Evolutionary conservation across 805 yeast species (phyloP), one percentile per base, ranked within the genome.

Genomic region (Blastobotrys peoriensis): DNA sequence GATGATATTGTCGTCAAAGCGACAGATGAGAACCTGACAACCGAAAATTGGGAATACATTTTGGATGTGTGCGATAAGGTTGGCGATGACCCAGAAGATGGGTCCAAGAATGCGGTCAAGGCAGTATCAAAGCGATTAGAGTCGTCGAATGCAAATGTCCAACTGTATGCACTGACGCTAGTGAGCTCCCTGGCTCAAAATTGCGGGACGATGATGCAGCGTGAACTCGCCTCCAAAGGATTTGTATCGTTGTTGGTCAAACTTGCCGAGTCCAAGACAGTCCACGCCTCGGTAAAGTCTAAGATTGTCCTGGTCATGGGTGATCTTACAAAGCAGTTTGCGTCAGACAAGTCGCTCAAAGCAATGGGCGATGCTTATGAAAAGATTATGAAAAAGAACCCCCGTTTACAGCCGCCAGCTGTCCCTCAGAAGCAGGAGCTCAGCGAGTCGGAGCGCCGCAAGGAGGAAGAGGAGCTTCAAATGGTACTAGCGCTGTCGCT

Each of bases 391-490:
- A 50, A 51, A 41, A 53, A 73, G 48, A 69, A 66, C 49, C 73
- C 81, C 5, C 49, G 53, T 15, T 41, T 67, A 21, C 57, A 49
- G 42, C 57, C 66, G 3, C 87, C 88, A 0, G 68, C 61, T 30
- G 77, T 76, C 51, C 89, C 89, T 5, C 75, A 67, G 33, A 82
- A 81, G 55, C 68, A 69, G 33, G 66, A 69, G 38, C 63, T 76
- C 53, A 66, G 74, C 3, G 62, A 64, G 3, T 59, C 57, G n/a
- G 80, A 74, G 38, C 67, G 69, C 46, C 54, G 56, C 34, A 66
- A 70, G 19, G 97, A 91, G 52, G 96, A 93, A 39, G 84, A 80
- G 41, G 95, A 87, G 51, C 66, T 91, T 38, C 81, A 79, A 55
- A 73, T 81, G 50, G 96, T 85, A 0, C 70, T 89, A 48, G 83